These are phyloP conservation scores for Daldinia sp. DNA, from an alignment of 2,329 filamentous ascomycete species.

Conservation along the genomic window DNA sequence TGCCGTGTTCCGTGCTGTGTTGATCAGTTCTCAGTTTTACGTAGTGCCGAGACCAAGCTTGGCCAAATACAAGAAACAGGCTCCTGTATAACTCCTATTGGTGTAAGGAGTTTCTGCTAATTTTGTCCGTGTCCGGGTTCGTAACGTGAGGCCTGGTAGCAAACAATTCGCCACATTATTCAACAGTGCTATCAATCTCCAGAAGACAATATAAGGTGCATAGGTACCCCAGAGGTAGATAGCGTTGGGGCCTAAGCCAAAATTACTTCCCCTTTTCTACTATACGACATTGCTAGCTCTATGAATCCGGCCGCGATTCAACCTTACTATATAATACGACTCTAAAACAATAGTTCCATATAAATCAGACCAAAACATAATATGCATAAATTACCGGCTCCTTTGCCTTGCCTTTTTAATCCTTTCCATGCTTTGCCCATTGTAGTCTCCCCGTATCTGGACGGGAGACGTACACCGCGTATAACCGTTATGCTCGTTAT, in stretches of 20 bases:
- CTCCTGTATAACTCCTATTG: background rate
- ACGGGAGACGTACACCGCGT: background rate
- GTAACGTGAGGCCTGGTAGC: background rate
- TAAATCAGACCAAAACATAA: background rate
- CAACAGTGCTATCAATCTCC: conserved; percentile 15
- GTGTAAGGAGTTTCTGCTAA: too few species aligned
- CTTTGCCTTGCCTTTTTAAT: background rate
- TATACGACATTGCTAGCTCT: background rate
- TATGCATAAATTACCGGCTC: conserved; percentile 1
- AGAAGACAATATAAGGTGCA: background rate
- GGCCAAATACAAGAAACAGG: background rate
- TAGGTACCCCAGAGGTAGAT: background rate
- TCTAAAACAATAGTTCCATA: background rate
- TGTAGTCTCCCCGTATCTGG: background rate
- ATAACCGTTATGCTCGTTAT: background rate
- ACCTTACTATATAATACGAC: background rate
- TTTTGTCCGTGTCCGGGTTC: background rate
- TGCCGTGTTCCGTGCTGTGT: background rate
- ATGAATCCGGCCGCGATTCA: background rate
- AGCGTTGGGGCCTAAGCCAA: background rate
- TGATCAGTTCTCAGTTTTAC: background rate
- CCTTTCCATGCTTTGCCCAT: background rate
- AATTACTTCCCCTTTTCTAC: background rate
- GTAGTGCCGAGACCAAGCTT: background rate
- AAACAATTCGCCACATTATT: background rate